Percentiles rank a stretch among this genome's conserved stretches.
Evolutionary conservation across 2,329 filamentous ascomycete genomes (phyloP).

Genomic region (Helicocarpus griseus): DNA sequence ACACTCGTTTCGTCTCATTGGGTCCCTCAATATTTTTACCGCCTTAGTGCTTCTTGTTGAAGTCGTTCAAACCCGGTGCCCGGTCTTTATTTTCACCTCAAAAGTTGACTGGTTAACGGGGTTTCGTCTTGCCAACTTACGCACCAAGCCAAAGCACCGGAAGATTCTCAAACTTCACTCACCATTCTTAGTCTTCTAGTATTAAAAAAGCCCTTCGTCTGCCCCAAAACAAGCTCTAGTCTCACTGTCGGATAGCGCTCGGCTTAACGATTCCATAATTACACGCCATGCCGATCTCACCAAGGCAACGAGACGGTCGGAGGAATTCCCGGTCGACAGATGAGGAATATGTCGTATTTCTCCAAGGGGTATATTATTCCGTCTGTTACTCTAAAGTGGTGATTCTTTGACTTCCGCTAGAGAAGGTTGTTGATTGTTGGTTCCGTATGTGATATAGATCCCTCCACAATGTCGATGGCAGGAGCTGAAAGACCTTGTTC

Average conservation of each 20-base stretch:
- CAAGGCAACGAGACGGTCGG: conserved; percentile 23
- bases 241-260: neutral
- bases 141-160: neutral
- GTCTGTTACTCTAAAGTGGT: conserved; percentile 32
- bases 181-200: neutral
- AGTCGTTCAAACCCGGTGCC: neutral
- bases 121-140: neutral
- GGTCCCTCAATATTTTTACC: neutral
- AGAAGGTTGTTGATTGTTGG: neutral
- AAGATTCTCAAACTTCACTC: neutral
- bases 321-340: conserved; percentile 24
- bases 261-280: neutral
- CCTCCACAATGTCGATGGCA: conserved; percentile 36
- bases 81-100: neutral
- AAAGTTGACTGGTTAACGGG: neutral
- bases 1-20: neutral
- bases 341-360: conserved; percentile 36
- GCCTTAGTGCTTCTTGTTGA: neutral
- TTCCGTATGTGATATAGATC: conserved; percentile 22
- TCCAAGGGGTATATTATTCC: conserved; percentile 31
- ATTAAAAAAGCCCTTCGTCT: neutral
- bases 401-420: conserved; percentile 4
- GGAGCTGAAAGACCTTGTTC: conserved; percentile 36
- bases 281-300: conserved; percentile 22
- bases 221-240: neutral